phyloP scores from a whole-genome alignment of 306 rosid species.

The Castanopsis chinensis region DNA sequence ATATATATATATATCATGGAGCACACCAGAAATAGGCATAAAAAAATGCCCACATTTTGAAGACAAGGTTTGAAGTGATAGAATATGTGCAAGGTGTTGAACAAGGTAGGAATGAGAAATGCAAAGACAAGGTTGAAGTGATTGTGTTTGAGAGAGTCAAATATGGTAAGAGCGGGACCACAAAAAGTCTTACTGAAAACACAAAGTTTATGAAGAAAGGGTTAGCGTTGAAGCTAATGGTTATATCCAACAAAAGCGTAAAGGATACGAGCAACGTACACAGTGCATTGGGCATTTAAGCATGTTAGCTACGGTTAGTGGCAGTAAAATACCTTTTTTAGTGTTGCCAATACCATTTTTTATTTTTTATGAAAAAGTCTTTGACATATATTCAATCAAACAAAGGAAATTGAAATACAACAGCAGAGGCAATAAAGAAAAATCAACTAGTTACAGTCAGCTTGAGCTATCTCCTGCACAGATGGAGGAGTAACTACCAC shows the following conservation, averaged over 20 bases:
- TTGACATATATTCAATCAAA: no score
- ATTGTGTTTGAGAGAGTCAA: constrained; percentile 33
- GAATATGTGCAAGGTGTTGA: constrained; percentile 23
- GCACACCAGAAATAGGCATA: neutral
- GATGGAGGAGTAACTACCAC: no score
- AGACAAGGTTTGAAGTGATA: constrained; percentile 37
- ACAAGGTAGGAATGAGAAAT: constrained; percentile 6
- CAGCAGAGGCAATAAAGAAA: no score
- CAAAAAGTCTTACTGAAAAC: no score
- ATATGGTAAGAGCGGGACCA: no score
- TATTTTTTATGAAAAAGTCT: no score
- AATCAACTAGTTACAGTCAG: no score
- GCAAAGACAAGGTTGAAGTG: constrained; percentile 25
- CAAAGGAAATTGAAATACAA: no score
- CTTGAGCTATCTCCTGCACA: no score
- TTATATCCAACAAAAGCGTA: neutral
- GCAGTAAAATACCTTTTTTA: neutral
- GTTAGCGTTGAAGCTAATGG: neutral
- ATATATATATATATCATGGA: neutral
- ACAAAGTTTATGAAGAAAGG: no score
- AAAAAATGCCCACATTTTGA: constrained; percentile 11
- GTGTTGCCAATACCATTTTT: no score
- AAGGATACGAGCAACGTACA: neutral
- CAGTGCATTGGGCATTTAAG: neutral
- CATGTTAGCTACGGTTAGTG: neutral